phyloP scores from a whole-genome alignment of 2,329 filamentous ascomycete genomes.

The Pseudogymnoascus destructans region DNA sequence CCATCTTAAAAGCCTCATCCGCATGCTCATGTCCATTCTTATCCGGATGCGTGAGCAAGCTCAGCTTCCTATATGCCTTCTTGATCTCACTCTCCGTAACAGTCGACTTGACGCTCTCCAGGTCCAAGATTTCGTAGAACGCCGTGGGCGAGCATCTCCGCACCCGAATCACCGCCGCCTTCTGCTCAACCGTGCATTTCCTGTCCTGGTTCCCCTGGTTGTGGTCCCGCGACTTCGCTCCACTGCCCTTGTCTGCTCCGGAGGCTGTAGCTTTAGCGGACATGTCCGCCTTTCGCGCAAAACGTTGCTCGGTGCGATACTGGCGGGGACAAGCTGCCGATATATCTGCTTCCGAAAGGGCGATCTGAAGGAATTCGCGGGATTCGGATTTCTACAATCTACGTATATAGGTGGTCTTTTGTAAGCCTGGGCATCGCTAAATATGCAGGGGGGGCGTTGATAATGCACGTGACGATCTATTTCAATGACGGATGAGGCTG shows the following conservation, averaged over 20 bases:
- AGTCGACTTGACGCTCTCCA: conserved; percentile 50
- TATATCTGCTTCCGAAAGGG: neutral
- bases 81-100: conserved; percentile 80
- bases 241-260: conserved; percentile 30
- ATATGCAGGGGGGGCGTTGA: conserved; percentile 5
- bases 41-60: conserved; percentile 89
- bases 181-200: conserved; percentile 78
- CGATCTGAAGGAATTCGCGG: conserved; percentile 9
- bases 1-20: conserved; percentile 98
- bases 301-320: neutral
- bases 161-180: conserved; percentile 80
- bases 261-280: conserved; percentile 28
- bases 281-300: conserved; percentile 5
- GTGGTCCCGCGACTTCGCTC: conserved; percentile 32
- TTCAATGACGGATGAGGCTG: conserved; percentile 6
- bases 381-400: conserved; percentile 1
- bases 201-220: conserved; percentile 47
- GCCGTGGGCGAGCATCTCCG: conserved; percentile 70
- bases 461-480: conserved; percentile 6
- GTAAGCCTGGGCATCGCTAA: conserved; percentile 7
- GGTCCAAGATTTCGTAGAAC: conserved; percentile 86
- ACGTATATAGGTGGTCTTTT: conserved; percentile 7
- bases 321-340: neutral
- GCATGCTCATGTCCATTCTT: conserved; percentile 95
- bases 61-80: conserved; percentile 93